phyloP scores from a whole-genome alignment of 2,329 filamentous ascomycete species.

The Ceratocystis colombiana region DNA sequence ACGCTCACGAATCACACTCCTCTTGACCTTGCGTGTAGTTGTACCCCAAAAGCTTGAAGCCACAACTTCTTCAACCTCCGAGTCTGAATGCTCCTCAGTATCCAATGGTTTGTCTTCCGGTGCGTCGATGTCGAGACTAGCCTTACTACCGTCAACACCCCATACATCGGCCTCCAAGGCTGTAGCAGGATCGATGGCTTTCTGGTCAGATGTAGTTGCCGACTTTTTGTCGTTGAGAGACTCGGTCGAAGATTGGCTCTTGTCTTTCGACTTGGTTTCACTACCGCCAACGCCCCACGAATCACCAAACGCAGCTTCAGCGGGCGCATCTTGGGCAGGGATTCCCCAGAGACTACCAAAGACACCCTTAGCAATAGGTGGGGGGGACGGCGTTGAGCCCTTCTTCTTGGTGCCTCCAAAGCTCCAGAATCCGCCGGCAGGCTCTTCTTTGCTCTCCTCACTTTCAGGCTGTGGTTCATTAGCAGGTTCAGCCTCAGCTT shows the following conservation, averaged over 20 bases:
- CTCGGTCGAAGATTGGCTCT: constrained; percentile 12
- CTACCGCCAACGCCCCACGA: constrained; percentile 19
- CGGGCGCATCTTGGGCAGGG: constrained; percentile 9
- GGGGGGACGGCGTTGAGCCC: constrained; percentile 5
- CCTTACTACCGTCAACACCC: constrained; percentile 28
- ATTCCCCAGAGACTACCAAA: constrained; percentile 19
- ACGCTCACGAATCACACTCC: constrained; percentile 27
- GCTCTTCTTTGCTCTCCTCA: neutral
- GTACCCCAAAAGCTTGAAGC: constrained; percentile 29
- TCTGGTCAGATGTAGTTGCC: constrained; percentile 10
- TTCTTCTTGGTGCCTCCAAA: constrained; percentile 19
- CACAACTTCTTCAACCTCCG: constrained; percentile 32
- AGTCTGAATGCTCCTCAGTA: constrained; percentile 27
- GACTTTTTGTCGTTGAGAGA: constrained; percentile 29
- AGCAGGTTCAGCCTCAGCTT: constrained; percentile 31
- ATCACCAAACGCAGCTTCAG: constrained; percentile 19
- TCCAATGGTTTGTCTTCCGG: constrained; percentile 25
- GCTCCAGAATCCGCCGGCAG: constrained; percentile 11
- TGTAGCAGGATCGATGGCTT: constrained; percentile 12
- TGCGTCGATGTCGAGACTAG: constrained; percentile 28
- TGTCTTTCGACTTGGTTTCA: constrained; percentile 16
- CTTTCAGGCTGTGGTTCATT: constrained; percentile 26
- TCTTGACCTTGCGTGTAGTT: constrained; percentile 32
- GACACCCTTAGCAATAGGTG: constrained; percentile 14
- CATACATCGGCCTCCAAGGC: neutral